These are phyloP conservation scores for Peronospora farinosa DNA, from an alignment of 352 stramenopile genomes.

Conservation along the genomic window DNA sequence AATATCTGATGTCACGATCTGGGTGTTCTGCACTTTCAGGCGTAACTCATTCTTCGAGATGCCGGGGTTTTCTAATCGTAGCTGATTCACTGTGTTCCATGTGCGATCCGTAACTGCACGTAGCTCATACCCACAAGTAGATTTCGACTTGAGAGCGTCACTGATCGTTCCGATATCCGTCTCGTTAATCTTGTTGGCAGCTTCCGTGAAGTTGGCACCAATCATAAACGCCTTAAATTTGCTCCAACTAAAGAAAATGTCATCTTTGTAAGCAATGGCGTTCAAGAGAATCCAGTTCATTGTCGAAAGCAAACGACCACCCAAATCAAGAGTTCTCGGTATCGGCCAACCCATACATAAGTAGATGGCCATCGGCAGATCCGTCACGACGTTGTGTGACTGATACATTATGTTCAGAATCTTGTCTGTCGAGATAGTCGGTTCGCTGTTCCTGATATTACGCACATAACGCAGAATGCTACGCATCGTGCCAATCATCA, in stretches of 20 bases:
- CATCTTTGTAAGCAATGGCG: conserved; percentile 36
- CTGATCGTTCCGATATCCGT: conserved; percentile 32
- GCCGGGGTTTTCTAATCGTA: conserved; percentile 30
- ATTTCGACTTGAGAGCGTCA: conserved; percentile 29
- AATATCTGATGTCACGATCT: conserved; percentile 45
- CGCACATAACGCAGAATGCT: conserved; percentile 29
- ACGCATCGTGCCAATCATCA: conserved; percentile 32
- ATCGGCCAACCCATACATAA: conserved; percentile 34
- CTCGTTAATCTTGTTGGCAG: conserved; percentile 26
- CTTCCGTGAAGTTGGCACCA: conserved; percentile 25
- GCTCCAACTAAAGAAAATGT: conserved; percentile 25
- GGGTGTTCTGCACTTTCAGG: conserved; percentile 35
- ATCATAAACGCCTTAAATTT: conserved; percentile 32
- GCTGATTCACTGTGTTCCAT: conserved; percentile 32
- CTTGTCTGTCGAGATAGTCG: conserved; percentile 40
- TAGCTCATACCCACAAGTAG: conserved; percentile 38
- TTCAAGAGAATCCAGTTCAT: conserved; percentile 37
- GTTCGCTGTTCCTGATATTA: conserved; percentile 31
- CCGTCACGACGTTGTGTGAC: conserved; percentile 47
- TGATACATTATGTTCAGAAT: conserved; percentile 49
- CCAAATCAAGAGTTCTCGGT: conserved; percentile 21
- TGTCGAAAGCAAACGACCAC: conserved; percentile 26
- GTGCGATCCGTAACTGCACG: conserved; percentile 40
- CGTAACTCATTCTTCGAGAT: conserved; percentile 39
- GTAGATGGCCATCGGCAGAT: conserved; percentile 47